phyloP scores from a whole-genome alignment of 1,284 basidiomycete genomes.

The Bjerkandera adusta region DNA sequence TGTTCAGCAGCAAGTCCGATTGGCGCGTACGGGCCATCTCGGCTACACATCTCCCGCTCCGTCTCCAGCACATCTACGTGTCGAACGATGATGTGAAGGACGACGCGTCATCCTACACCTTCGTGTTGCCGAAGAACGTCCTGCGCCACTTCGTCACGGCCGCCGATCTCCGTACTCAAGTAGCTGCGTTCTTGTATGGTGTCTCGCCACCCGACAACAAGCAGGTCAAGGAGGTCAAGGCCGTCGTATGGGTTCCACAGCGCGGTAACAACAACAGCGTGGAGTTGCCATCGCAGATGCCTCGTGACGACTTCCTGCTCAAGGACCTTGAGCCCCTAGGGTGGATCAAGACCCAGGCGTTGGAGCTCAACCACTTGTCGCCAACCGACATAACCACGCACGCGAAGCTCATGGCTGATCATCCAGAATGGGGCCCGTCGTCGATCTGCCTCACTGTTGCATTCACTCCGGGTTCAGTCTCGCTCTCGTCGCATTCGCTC shows the following conservation, averaged over 20 bases:
- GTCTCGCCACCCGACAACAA: conserved; percentile 93
- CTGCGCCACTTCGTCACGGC: conserved; percentile 93
- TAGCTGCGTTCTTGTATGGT: conserved; percentile 94
- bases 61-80: conserved; percentile 97
- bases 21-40: conserved; percentile 98
- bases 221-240: conserved; percentile 99
- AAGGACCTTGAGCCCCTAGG: conserved; percentile 95
- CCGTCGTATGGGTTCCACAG: conserved; percentile 94
- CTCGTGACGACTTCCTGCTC: conserved; percentile 91
- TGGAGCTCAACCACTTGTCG: conserved; percentile 91
- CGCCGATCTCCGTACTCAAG: conserved; percentile 94
- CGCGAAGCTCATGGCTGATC: conserved; percentile 94
- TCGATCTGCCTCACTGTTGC: conserved; percentile 94
- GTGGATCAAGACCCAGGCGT: conserved; percentile 97
- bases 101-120: conserved; percentile 91
- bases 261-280: conserved; percentile 93
- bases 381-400: conserved; percentile 95
- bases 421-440: conserved; percentile 92
- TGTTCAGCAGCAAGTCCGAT: conserved; percentile 98
- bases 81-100: conserved; percentile 99
- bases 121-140: conserved; percentile 97
- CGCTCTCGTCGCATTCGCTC: conserved; percentile 89
- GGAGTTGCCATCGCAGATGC: conserved; percentile 84
- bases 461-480: conserved; percentile 98
- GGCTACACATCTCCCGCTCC: conserved; percentile 93